Percentiles rank a stretch among this genome's conserved stretches.
phyloP scores from a whole-genome alignment of 2,329 filamentous ascomycete species.

The Penicillium sp. region DNA sequence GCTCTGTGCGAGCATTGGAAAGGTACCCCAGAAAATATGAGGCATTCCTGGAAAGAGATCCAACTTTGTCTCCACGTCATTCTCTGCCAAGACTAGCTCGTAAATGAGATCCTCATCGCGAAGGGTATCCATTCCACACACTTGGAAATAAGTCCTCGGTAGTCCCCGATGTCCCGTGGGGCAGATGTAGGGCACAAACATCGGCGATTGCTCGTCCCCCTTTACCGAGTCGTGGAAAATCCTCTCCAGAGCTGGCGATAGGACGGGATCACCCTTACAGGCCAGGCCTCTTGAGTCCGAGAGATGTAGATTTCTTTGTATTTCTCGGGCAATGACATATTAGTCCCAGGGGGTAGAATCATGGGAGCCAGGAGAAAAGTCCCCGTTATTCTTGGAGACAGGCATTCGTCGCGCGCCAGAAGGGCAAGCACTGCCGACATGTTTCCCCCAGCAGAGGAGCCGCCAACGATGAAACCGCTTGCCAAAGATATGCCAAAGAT shows the following conservation, averaged over 20 bases:
- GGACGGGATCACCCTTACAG: not conserved
- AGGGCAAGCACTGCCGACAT: slow-evolving; percentile 45
- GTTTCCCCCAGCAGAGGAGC: slow-evolving; percentile 51
- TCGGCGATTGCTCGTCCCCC: not conserved
- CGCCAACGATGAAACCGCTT: slow-evolving; percentile 54
- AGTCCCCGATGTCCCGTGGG: slow-evolving; percentile 1
- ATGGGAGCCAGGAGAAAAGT: slow-evolving; percentile 41
- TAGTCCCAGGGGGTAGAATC: slow-evolving; percentile 42
- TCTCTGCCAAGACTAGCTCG: slow-evolving; percentile 50
- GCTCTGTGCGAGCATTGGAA: not conserved
- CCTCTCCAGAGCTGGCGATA: not conserved
- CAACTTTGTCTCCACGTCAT: slow-evolving; percentile 48
- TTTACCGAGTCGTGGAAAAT: not conserved
- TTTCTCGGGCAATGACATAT: slow-evolving; percentile 38
- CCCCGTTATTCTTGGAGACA: slow-evolving; percentile 51
- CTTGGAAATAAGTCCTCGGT: slow-evolving; percentile 49
- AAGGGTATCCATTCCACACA: slow-evolving; percentile 54
- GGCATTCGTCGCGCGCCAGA: slow-evolving; percentile 43
- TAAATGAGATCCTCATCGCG: slow-evolving; percentile 59
- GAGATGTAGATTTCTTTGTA: slow-evolving; percentile 46
- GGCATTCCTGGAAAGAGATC: slow-evolving; percentile 49
- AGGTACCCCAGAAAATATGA: slow-evolving; percentile 28
- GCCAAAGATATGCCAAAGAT: slow-evolving; percentile 45
- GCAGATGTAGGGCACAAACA: not conserved
- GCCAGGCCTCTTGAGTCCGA: slow-evolving; percentile 44